Evolutionary conservation across 2,329 filamentous ascomycete species (phyloP).

Genomic region (Pyrenophora teres): DNA sequence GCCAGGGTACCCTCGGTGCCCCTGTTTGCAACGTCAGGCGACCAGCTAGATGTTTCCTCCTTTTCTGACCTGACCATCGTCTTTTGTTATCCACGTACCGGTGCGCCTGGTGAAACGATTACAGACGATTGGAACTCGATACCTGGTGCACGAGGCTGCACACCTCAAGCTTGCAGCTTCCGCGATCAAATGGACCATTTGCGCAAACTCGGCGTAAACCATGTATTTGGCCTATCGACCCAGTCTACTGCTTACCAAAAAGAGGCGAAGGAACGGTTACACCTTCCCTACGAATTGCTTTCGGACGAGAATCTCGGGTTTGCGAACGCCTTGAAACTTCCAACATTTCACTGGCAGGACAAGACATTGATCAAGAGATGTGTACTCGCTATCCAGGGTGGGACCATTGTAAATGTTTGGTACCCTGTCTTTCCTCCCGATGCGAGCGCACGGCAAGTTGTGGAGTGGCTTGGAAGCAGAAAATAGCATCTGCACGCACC

Average conservation of each 20-base stretch:
- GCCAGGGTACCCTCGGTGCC: conserved; percentile 36
- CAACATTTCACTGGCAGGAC: conserved; percentile 49
- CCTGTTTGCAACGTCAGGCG: conserved; percentile 41
- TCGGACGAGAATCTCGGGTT: conserved; percentile 49
- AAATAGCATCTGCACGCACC: conserved; percentile 29
- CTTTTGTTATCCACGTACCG: conserved; percentile 52
- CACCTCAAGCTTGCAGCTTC: conserved; percentile 53
- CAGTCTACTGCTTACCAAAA: conserved; percentile 50
- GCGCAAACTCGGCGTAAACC: conserved; percentile 22
- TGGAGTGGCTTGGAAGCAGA: conserved; percentile 39
- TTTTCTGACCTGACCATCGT: conserved; percentile 47
- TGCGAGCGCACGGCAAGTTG: conserved; percentile 47
- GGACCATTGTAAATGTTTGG: conserved; percentile 49
- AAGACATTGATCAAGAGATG: conserved; percentile 46
- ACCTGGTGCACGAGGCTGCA: conserved; percentile 51
- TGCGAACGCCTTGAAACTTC: conserved; percentile 42
- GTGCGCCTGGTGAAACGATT: conserved; percentile 48
- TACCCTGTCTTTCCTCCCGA: conserved; percentile 53
- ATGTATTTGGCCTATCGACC: conserved; percentile 49
- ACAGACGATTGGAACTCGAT: conserved; percentile 51
- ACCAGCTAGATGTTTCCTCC: conserved; percentile 36
- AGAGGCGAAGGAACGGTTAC: conserved; percentile 46
- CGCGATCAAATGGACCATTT: conserved; percentile 37
- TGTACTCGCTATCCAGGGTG: conserved; percentile 47
- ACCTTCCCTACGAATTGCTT: conserved; percentile 50